Conservation (phyloP, 1,139 yeast species). For the Protomyces arabidopsidicola region DNA sequence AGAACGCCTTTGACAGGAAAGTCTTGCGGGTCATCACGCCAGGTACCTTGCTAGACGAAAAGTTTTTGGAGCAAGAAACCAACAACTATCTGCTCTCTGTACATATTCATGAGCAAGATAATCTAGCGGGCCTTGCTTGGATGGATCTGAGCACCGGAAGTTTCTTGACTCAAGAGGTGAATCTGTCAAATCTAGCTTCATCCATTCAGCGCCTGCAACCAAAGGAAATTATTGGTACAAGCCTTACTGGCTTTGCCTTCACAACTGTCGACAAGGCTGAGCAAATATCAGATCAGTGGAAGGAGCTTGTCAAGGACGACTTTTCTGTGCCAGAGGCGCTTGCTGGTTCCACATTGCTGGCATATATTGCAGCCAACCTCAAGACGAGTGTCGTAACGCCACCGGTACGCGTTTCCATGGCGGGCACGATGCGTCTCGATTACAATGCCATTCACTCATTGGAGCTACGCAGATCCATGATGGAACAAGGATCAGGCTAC, state of each 20-base stretch:
- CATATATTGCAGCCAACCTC: conserved; percentile 54
- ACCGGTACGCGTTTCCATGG: conserved; percentile 51
- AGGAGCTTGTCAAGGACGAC: neutral
- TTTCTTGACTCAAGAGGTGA: conserved; percentile 61
- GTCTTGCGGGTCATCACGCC: conserved; percentile 82
- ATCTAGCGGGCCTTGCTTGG: conserved; percentile 74
- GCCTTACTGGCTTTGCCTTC: conserved; percentile 33
- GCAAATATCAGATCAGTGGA: conserved; percentile 7
- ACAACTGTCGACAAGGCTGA: neutral
- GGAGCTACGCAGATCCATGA: conserved; percentile 58
- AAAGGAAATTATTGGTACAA: conserved; percentile 55
- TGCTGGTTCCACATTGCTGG: conserved; percentile 54
- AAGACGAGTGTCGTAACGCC: conserved; percentile 50
- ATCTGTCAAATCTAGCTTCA: conserved; percentile 51
- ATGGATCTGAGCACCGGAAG: conserved; percentile 82
- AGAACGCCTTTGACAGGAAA: conserved; percentile 51
- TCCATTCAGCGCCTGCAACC: conserved; percentile 65
- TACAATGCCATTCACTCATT: conserved; percentile 75
- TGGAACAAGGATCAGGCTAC: conserved; percentile 48
- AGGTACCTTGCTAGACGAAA: conserved; percentile 86
- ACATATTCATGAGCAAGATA: conserved; percentile 34
- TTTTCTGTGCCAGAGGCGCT: conserved; percentile 34
- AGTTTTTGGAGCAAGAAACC: conserved; percentile 65
- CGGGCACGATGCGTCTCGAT: conserved; percentile 68
- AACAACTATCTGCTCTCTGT: conserved; percentile 69